These are phyloP conservation scores for Spirogloea muscicola DNA, from an alignment of 139 green algal genomes.

Conservation along the genomic window DNA sequence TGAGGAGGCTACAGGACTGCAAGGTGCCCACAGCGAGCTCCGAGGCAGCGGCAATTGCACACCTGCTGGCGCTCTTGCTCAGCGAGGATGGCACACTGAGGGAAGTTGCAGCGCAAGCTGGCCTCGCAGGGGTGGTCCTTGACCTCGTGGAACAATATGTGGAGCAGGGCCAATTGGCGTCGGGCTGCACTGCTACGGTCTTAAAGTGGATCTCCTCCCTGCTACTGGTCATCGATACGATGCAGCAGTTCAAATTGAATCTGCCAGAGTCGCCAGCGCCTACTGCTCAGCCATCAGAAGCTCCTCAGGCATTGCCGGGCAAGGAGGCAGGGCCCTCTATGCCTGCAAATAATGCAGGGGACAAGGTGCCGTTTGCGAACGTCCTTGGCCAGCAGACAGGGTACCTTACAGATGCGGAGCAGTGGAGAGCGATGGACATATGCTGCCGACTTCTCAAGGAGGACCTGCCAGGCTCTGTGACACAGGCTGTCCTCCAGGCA, in stretches of 20 bases:
- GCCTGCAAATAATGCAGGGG: no score
- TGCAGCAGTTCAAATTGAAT: no score
- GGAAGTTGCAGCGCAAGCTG: slow-evolving; percentile 51
- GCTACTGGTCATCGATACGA: no score
- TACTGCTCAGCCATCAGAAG: no score
- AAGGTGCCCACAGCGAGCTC: slow-evolving; percentile 13
- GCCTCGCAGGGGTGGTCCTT: slow-evolving; percentile 47
- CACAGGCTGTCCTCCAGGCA: slow-evolving; percentile 77
- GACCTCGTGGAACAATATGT: no score
- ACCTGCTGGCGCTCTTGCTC: slow-evolving; percentile 73
- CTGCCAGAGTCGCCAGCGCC: no score
- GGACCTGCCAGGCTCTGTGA: slow-evolving; percentile 5
- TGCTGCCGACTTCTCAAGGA: slow-evolving; percentile 18
- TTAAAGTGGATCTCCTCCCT: no score
- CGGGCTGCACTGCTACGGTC: no score
- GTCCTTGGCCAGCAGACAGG: neutral
- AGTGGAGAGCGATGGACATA: slow-evolving; percentile 15
- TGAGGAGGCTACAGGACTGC: slow-evolving; percentile 50
- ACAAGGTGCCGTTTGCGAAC: no score
- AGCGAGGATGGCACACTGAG: slow-evolving; percentile 52
- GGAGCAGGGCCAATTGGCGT: no score
- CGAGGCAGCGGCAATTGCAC: slow-evolving; percentile 31
- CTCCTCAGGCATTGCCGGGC: no score
- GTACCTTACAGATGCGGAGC: slow-evolving; percentile 20
- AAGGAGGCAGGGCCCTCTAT: no score